phyloP scores from a whole-genome alignment of 1,284 basidiomycete species.

The Trametes versicolor region DNA sequence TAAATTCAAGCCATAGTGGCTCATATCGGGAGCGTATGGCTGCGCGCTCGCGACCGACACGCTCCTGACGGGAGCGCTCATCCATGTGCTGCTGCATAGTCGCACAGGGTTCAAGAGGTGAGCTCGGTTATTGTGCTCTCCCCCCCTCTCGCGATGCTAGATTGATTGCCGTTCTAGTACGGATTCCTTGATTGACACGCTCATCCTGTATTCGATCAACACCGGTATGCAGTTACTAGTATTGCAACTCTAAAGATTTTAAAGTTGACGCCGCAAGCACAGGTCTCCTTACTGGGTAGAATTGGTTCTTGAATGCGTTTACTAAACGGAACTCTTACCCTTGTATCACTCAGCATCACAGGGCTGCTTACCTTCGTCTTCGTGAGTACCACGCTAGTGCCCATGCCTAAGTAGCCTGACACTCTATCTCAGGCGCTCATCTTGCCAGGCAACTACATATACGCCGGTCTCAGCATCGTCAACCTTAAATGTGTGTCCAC shows the following conservation, averaged over 20 bases:
- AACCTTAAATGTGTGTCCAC: constrained; percentile 1
- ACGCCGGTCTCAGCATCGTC: constrained; percentile 14
- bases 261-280: no score
- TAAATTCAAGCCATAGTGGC: constrained; percentile 2
- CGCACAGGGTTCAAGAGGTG: constrained; percentile 15
- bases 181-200: constrained; percentile 10
- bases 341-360: not conserved
- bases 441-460: constrained; percentile 10
- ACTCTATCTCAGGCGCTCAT: constrained; percentile 2
- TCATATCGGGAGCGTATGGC: constrained; percentile 12
- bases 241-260: not conserved
- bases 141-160: not conserved
- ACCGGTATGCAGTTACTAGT: not conserved
- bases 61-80: constrained; percentile 11
- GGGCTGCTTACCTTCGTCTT: constrained; percentile 9
- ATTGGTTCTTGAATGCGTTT: not conserved
- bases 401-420: not conserved
- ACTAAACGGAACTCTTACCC: not conserved
- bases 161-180: not conserved
- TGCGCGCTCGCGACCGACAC: constrained; percentile 12
- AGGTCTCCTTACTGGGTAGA: constrained; percentile 12
- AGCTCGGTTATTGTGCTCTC: no score
- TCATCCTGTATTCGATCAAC: constrained; percentile 16
- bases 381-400: not conserved
- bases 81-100: constrained; percentile 6